Percentiles rank a stretch among this genome's conserved stretches.
Evolutionary conservation across 257 asterid genomes (phyloP).

Genomic region (Gynochthodes officinalis): DNA sequence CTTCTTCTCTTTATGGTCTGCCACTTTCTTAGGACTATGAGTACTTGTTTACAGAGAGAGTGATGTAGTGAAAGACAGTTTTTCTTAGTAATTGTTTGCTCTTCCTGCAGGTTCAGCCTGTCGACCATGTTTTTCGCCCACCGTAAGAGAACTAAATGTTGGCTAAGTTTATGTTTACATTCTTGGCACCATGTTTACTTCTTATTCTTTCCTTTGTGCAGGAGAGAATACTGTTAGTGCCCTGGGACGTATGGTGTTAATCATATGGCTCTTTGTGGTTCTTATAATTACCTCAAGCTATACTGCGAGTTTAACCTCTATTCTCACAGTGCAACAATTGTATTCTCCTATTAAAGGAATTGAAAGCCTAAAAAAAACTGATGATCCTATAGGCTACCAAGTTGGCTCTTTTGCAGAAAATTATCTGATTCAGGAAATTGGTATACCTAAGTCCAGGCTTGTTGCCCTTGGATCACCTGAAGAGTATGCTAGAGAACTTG

Average conservation of each 20-base stretch:
- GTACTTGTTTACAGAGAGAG: neutral
- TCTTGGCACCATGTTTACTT: neutral
- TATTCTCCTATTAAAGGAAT: constrained; percentile 56
- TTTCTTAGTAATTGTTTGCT: neutral
- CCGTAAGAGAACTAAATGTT: constrained; percentile 40
- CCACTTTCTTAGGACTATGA: neutral
- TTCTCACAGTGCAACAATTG: constrained; percentile 62
- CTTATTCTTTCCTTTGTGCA: constrained; percentile 14
- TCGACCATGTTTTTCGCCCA: constrained; percentile 58
- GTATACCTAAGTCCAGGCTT: constrained; percentile 53
- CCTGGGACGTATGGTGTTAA: constrained; percentile 53
- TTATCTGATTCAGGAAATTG: constrained; percentile 47
- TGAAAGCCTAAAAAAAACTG: constrained; percentile 42
- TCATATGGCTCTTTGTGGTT: constrained; percentile 65
- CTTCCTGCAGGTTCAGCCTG: constrained; percentile 59
- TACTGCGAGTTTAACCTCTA: constrained; percentile 70
- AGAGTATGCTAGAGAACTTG: constrained; percentile 47
- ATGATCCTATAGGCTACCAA: constrained; percentile 62
- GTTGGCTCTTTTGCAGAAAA: constrained; percentile 60
- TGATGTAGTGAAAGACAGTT: neutral
- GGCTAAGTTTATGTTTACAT: neutral
- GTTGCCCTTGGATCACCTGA: constrained; percentile 50
- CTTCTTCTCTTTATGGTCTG: neutral
- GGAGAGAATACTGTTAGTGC: constrained; percentile 56
- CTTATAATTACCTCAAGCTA: constrained; percentile 63